Evolutionary conservation across 768 basidiomycete species (phyloP).

Genomic region (Butyriboletus loyo): DNA sequence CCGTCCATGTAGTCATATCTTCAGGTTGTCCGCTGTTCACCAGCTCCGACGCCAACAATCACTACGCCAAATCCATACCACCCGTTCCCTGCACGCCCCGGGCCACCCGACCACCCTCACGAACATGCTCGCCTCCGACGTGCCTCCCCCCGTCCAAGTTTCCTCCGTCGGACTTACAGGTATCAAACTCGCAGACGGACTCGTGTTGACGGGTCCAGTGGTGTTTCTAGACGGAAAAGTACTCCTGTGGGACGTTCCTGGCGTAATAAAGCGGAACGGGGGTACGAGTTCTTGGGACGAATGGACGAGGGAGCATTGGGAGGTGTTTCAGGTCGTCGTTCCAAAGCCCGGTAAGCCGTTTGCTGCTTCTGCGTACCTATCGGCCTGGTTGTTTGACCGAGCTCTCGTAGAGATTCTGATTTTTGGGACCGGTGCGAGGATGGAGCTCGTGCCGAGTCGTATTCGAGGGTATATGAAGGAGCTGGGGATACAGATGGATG

Average conservation of each 20-base stretch:
- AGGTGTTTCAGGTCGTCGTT: constrained; percentile 75
- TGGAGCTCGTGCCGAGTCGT: constrained; percentile 64
- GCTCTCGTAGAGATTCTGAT: constrained; percentile 74
- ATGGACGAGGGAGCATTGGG: constrained; percentile 74
- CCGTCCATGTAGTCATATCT: neutral
- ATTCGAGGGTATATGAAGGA: constrained; percentile 66
- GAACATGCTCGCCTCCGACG: constrained; percentile 72
- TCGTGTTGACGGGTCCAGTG: constrained; percentile 71
- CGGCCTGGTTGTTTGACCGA: neutral
- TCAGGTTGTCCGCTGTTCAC: neutral
- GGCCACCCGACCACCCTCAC: constrained; percentile 41
- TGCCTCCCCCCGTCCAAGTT: constrained; percentile 69
- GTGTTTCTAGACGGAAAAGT: constrained; percentile 85
- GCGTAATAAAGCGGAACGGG: neutral
- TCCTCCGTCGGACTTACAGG: constrained; percentile 59
- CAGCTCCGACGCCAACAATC: neutral
- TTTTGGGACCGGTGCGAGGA: constrained; percentile 78
- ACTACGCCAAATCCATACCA: constrained; percentile 15
- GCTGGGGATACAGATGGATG: constrained; percentile 83
- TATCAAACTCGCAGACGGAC: constrained; percentile 73
- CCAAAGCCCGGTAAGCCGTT: constrained; percentile 75
- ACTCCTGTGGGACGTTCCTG: constrained; percentile 85
- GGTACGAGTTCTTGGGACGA: constrained; percentile 49
- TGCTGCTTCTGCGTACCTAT: neutral
- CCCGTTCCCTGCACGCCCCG: constrained; percentile 1